These are phyloP conservation scores for Saussurea involucrata DNA, from an alignment of 129 eudicot species.

Conservation along the genomic window DNA sequence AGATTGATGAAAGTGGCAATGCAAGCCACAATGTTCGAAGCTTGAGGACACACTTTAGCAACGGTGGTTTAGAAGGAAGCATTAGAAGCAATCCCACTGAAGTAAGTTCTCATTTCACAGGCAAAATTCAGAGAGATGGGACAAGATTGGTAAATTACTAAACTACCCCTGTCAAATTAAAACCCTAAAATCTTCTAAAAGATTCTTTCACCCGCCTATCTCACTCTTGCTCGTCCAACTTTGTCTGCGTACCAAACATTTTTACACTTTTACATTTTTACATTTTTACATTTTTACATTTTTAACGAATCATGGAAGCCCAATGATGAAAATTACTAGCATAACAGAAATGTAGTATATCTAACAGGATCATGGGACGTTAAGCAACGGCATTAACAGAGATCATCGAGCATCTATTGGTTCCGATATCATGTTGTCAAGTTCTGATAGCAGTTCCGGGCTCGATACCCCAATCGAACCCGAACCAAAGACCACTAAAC, in stretches of 20 bases:
- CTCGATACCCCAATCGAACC: slow-evolving; percentile 51
- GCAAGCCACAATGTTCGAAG: slow-evolving; percentile 40
- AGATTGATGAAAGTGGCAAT: slow-evolving; percentile 42
- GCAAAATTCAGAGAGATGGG: no score
- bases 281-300: not conserved
- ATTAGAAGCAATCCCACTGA: slow-evolving; percentile 32
- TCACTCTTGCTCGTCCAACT: not conserved
- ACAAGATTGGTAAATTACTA: not conserved
- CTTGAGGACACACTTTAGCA: slow-evolving; percentile 53
- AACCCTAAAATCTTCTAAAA: not conserved
- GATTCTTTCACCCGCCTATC: not conserved
- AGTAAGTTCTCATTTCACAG: slow-evolving; percentile 46
- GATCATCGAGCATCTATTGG: slow-evolving; percentile 55
- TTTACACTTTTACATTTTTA: not conserved
- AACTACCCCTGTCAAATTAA: not conserved
- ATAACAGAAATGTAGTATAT: not conserved
- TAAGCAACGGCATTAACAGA: slow-evolving; percentile 9
- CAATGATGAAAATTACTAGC: not conserved
- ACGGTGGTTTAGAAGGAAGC: slow-evolving; percentile 37
- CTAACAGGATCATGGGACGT: slow-evolving; percentile 10
- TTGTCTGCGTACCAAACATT: not conserved
- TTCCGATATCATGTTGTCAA: slow-evolving; percentile 73
- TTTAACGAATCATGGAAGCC: not conserved
- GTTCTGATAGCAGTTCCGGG: slow-evolving; percentile 59
- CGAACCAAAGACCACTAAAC: slow-evolving; percentile 27